These are phyloP conservation scores for Pyrenophora seminiperda DNA, from an alignment of 2,329 filamentous ascomycete species.

Conservation along the genomic window DNA sequence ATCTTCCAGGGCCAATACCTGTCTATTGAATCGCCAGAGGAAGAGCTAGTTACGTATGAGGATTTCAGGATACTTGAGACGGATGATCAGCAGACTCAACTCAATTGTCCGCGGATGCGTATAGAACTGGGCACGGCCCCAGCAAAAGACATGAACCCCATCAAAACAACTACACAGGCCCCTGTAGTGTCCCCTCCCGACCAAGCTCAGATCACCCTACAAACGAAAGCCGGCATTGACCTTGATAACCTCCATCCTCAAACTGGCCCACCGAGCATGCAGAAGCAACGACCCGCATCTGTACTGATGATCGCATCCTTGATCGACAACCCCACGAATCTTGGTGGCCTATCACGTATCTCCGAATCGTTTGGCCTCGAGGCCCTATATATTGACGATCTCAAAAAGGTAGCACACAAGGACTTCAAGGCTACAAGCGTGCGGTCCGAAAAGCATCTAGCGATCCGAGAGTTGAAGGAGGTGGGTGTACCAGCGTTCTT, in stretches of 20 bases:
- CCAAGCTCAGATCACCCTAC: conserved; percentile 46
- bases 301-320: conserved; percentile 58
- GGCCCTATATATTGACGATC: conserved; percentile 52
- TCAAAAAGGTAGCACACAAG: conserved; percentile 50
- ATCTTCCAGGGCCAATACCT: conserved; percentile 55
- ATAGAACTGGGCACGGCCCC: conserved; percentile 10
- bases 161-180: neutral
- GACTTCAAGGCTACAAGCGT: conserved; percentile 59
- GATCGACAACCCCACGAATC: conserved; percentile 57
- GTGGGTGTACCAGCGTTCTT: conserved; percentile 47
- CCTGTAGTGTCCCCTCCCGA: neutral
- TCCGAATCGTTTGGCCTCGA: conserved; percentile 58
- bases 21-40: conserved; percentile 51
- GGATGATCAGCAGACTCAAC: conserved; percentile 21
- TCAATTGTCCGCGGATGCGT: conserved; percentile 27
- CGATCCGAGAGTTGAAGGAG: conserved; percentile 49
- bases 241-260: conserved; percentile 35
- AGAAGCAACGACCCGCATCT: conserved; percentile 34
- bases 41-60: conserved; percentile 40
- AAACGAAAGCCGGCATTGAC: conserved; percentile 59
- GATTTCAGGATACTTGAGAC: conserved; percentile 50
- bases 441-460: conserved; percentile 56
- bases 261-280: conserved; percentile 22
- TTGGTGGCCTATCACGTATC: conserved; percentile 57
- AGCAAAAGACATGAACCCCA: neutral